These are phyloP conservation scores for Podospora didyma DNA, from an alignment of 495 filamentous ascomycete species.

Conservation along the genomic window DNA sequence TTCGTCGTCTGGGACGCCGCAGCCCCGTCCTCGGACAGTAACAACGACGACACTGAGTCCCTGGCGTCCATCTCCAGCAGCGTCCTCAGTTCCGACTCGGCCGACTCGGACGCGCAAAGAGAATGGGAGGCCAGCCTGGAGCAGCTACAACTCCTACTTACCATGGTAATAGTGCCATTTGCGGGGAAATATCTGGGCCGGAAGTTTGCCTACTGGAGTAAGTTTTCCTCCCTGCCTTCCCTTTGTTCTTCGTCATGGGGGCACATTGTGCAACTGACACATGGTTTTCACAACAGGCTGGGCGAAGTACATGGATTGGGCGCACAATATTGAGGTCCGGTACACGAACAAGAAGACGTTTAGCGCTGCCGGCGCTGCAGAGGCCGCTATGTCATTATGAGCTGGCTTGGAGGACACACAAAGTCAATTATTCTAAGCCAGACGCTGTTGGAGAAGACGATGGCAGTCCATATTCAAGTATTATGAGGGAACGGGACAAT, in stretches of 20 bases:
- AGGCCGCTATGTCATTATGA: slow-evolving; percentile 69
- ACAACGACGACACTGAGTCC: slow-evolving; percentile 71
- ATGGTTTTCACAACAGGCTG: slow-evolving; percentile 41
- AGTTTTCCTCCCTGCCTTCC: slow-evolving; percentile 35
- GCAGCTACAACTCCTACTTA: slow-evolving; percentile 86
- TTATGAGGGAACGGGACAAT: no score
- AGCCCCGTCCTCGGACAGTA: slow-evolving; percentile 41
- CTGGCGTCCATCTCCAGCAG: slow-evolving; percentile 69
- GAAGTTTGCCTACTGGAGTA: slow-evolving; percentile 95
- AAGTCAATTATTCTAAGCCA: no score
- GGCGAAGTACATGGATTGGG: slow-evolving; percentile 57
- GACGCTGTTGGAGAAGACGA: no score
- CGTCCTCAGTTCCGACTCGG: slow-evolving; percentile 53
- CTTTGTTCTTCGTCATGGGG: no score
- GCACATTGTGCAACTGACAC: background rate
- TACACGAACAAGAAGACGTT: slow-evolving; percentile 53
- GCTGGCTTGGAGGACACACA: no score
- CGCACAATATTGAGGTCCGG: slow-evolving; percentile 48
- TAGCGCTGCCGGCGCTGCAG: slow-evolving; percentile 62
- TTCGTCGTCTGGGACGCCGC: slow-evolving; percentile 37
- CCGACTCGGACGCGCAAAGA: slow-evolving; percentile 75
- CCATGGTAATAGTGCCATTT: slow-evolving; percentile 91
- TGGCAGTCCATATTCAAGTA: no score
- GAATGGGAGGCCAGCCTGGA: slow-evolving; percentile 93
- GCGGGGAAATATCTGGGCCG: slow-evolving; percentile 89